Evolutionary conservation across 345 rosid species (phyloP).

Genomic region (Salix suchowensis): DNA sequence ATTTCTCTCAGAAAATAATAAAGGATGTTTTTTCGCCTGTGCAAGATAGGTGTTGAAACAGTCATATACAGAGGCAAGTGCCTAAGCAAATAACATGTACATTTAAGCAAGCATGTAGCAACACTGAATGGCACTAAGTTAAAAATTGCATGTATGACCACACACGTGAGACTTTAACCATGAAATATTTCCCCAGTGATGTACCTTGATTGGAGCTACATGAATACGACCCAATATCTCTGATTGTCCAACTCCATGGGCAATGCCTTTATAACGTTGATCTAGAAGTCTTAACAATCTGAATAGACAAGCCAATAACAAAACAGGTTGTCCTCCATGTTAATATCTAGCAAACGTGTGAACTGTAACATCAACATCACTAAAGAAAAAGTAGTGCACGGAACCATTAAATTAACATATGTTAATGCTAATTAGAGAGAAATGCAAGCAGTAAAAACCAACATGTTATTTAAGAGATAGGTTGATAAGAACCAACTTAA

Average conservation of each 20-base stretch:
- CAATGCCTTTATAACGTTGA: constrained; percentile 86
- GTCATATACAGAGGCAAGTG: neutral
- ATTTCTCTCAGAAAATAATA: neutral
- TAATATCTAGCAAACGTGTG: neutral
- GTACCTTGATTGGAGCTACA: constrained; percentile 94
- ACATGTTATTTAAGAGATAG: neutral
- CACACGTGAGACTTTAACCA: neutral
- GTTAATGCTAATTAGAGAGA: neutral
- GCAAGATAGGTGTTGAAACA: neutral
- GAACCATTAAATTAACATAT: neutral
- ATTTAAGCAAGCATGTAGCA: neutral
- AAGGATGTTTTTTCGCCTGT: neutral
- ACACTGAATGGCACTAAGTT: neutral
- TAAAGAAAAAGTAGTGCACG: neutral
- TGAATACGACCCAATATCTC: constrained; percentile 97
- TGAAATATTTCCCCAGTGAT: neutral
- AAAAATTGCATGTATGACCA: neutral
- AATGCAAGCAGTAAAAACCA: neutral
- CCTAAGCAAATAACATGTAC: neutral
- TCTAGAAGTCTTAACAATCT: constrained; percentile 93
- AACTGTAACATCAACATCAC: neutral
- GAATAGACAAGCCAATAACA: constrained; percentile 17
- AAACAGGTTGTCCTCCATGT: neutral
- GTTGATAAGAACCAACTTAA: neutral
- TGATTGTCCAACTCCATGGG: constrained; percentile 98